Percentiles rank a stretch among this genome's conserved stretches.
These are phyloP conservation scores for Schoenoplectus triqueter DNA, from an alignment of 202 grass and related monocot genomes.

Conservation along the genomic window DNA sequence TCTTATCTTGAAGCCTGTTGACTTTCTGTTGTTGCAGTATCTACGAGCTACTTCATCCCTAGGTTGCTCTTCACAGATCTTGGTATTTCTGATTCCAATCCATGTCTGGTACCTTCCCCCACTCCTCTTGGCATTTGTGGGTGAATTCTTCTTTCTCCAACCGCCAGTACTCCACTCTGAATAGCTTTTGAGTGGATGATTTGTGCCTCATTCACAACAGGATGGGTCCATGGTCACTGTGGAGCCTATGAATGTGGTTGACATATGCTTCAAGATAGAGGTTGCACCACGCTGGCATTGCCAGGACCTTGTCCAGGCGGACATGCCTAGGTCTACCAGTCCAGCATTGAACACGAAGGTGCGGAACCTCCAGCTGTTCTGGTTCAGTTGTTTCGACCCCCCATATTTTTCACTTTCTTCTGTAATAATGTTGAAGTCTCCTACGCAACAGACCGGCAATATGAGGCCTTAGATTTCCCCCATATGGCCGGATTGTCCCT, in stretches of 20 bases:
- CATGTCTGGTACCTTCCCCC: no score
- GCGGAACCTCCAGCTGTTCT: background rate
- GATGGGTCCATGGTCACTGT: background rate
- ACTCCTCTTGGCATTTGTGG: no score
- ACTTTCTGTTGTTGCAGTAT: no score
- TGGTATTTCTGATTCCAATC: no score
- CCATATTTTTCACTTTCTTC: background rate
- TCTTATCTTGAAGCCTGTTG: no score
- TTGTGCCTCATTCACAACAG: background rate
- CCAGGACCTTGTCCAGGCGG: background rate
- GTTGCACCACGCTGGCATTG: background rate
- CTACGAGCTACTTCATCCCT: no score
- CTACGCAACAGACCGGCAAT: background rate
- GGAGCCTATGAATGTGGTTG: background rate
- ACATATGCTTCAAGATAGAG: background rate
- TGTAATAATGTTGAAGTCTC: background rate
- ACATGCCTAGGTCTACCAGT: background rate
- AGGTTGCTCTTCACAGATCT: no score
- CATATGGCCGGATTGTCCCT: background rate
- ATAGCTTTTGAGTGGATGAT: background rate
- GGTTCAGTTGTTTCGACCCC: background rate
- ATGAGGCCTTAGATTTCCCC: no score
- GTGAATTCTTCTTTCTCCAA: background rate
- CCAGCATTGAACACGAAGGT: background rate
- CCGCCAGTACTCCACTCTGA: background rate